These are phyloP conservation scores for Talaromyces albobiverticillius DNA, from an alignment of 2,329 filamentous ascomycete species.

Conservation along the genomic window DNA sequence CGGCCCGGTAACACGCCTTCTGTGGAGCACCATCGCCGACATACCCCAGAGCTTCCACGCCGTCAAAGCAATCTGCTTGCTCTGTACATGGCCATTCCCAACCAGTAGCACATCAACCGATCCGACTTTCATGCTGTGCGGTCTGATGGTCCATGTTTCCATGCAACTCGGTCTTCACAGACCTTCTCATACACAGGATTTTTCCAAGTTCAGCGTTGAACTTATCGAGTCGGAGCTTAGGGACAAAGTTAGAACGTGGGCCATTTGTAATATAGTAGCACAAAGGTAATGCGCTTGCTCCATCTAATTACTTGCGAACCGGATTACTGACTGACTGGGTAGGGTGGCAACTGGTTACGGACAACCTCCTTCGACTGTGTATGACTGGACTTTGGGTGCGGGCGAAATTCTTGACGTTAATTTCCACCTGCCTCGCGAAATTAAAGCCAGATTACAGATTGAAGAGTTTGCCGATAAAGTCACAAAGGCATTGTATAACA, in stretches of 20 bases:
- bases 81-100: slow-evolving; percentile 65
- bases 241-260: slow-evolving; percentile 66
- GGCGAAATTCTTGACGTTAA: slow-evolving; percentile 43
- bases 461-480: slow-evolving; percentile 60
- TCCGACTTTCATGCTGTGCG: slow-evolving; percentile 64
- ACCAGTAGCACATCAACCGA: slow-evolving; percentile 63
- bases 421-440: slow-evolving; percentile 51
- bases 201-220: slow-evolving; percentile 50
- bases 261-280: slow-evolving; percentile 65
- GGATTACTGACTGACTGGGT: slow-evolving; percentile 1
- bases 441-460: slow-evolving; percentile 53
- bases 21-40: slow-evolving; percentile 61
- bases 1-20: slow-evolving; percentile 55
- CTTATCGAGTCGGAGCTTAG: slow-evolving; percentile 61
- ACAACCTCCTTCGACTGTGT: slow-evolving; percentile 61
- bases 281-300: slow-evolving; percentile 49
- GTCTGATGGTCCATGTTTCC: slow-evolving; percentile 66
- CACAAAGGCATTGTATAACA: slow-evolving; percentile 56
- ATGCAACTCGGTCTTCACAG: slow-evolving; percentile 65
- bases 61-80: slow-evolving; percentile 61
- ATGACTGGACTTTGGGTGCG: slow-evolving; percentile 55
- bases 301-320: not conserved
- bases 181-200: slow-evolving; percentile 60
- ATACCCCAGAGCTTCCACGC: slow-evolving; percentile 64
- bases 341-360: slow-evolving; percentile 67